Base-by-base conservation (phyloP, 805 yeast species). In the Lipomyces sp. region DNA sequence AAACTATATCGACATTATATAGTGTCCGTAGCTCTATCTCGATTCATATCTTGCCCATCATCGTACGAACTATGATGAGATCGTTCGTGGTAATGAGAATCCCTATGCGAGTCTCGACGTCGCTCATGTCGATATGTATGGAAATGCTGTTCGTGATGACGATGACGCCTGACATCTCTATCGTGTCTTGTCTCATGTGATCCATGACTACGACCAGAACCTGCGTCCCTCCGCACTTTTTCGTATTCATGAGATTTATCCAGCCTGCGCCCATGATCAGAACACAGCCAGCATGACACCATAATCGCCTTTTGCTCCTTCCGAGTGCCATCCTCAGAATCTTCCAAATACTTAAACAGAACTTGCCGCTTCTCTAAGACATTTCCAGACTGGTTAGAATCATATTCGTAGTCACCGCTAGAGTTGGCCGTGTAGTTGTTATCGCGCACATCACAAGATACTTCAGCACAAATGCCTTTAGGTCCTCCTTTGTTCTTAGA, bases 201-300 rank as follows among this genome's bases (percentile, higher is more conserved):
- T n/a, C 15, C 54, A 13, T 7, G 4, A 18, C 59, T 30, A 10
- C 37, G 35, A 24, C 39, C 13, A 29, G 42, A n/a, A 3, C 7
- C 59, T 2, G 13, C 45, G 30, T 29, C 35, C n/a, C 48, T 59
- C 18, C 39, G 33, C 33, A n/a, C 24, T 42, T 60, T 50, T 42
- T 62, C 59, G 54, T 63, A 65, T 35, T 65, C 58, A 42, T 65
- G 64, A 15, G 69, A 56, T 4, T 53, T 54, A 37, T 65, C 69
- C 3, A 65, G 58, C 33, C 50, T 59, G 29, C 59, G 39, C 24
- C 66, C 69, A 51, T 65, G 69, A 37, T 59, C 58, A 8, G 63
- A 50, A 29, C 69, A 65, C 4, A 65, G 51, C 69, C 69, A 65
- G 53, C 69, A 65, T 4, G 64, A 15, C 29, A 63, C 64, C 65